These are phyloP conservation scores for Mycosarcoma mackinlayi DNA, from an alignment of 1,284 basidiomycete genomes.

Conservation along the genomic window DNA sequence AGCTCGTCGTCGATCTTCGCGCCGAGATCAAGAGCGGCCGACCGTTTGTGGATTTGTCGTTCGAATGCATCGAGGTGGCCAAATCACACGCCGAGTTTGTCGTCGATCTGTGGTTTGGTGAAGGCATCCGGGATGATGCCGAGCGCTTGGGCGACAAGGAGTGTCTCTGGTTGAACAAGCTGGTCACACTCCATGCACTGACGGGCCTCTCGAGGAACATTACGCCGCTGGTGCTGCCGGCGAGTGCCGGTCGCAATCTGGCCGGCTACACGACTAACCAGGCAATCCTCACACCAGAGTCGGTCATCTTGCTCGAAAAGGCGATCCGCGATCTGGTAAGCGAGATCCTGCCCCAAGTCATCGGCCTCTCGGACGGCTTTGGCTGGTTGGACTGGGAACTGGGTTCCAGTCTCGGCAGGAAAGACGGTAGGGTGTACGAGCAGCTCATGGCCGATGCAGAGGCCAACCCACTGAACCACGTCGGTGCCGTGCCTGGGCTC, in stretches of 20 bases:
- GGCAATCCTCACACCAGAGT: conserved; percentile 68
- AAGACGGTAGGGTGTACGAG: conserved; percentile 78
- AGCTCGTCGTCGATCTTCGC: conserved; percentile 53
- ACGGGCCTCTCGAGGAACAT: conserved; percentile 55
- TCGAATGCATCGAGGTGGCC: conserved; percentile 63
- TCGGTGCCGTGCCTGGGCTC: conserved; percentile 20
- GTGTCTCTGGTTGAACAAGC: conserved; percentile 50
- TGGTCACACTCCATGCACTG: conserved; percentile 56
- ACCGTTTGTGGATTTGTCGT: conserved; percentile 53
- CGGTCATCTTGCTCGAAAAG: conserved; percentile 73
- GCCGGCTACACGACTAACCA: conserved; percentile 75
- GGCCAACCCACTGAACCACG: conserved; percentile 75
- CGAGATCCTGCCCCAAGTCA: conserved; percentile 76
- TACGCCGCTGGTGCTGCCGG: conserved; percentile 73
- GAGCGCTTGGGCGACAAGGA: conserved; percentile 39
- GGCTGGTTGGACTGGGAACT: conserved; percentile 82
- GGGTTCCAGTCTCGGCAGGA: conserved; percentile 74
- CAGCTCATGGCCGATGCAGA: conserved; percentile 76
- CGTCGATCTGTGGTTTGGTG: conserved; percentile 62
- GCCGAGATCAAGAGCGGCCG: conserved; percentile 55
- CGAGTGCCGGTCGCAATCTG: conserved; percentile 73
- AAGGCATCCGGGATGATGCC: conserved; percentile 49
- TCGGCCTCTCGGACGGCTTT: conserved; percentile 80
- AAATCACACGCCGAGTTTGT: conserved; percentile 59
- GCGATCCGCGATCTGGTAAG: conserved; percentile 73